Evolutionary conservation across 257 asterid species (phyloP).

Genomic region (Galeopsis tetrahit): DNA sequence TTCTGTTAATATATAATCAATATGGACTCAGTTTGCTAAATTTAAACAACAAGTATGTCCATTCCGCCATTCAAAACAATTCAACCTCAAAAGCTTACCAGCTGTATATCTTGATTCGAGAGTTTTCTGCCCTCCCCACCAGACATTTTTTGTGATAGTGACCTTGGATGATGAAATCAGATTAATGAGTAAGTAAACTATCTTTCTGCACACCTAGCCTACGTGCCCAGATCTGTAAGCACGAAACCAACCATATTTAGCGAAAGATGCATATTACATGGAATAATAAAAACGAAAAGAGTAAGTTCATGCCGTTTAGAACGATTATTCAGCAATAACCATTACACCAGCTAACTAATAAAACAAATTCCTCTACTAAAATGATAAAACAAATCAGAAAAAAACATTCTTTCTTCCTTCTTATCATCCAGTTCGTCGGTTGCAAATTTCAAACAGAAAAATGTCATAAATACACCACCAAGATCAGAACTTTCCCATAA

Average conservation of each 20-base stretch:
- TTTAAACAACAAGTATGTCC: background rate
- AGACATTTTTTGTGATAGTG: slow-evolving; percentile 50
- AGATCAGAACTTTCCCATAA: slow-evolving; percentile 22
- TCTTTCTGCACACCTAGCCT: slow-evolving; percentile 13
- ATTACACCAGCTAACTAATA: background rate
- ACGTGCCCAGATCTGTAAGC: slow-evolving; percentile 25
- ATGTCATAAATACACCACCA: slow-evolving; percentile 8
- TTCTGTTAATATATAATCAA: slow-evolving; percentile 1
- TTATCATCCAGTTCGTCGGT: background rate
- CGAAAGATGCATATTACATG: slow-evolving; percentile 29
- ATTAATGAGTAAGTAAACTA: slow-evolving; percentile 1
- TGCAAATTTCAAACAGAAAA: slow-evolving; percentile 10
- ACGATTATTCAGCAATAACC: slow-evolving; percentile 9
- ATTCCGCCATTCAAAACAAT: background rate
- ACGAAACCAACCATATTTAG: background rate
- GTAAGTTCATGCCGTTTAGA: slow-evolving; percentile 25
- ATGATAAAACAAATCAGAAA: background rate
- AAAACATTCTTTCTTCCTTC: background rate
- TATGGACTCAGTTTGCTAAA: background rate
- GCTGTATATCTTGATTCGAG: slow-evolving; percentile 50
- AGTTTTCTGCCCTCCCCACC: slow-evolving; percentile 55
- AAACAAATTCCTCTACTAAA: slow-evolving; percentile 1
- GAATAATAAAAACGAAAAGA: slow-evolving; percentile 25
- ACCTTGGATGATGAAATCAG: slow-evolving; percentile 24
- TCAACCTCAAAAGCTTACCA: slow-evolving; percentile 48